These are phyloP conservation scores for Omphalotus guepiniiformis DNA, from an alignment of 768 basidiomycete species.

Conservation along the genomic window DNA sequence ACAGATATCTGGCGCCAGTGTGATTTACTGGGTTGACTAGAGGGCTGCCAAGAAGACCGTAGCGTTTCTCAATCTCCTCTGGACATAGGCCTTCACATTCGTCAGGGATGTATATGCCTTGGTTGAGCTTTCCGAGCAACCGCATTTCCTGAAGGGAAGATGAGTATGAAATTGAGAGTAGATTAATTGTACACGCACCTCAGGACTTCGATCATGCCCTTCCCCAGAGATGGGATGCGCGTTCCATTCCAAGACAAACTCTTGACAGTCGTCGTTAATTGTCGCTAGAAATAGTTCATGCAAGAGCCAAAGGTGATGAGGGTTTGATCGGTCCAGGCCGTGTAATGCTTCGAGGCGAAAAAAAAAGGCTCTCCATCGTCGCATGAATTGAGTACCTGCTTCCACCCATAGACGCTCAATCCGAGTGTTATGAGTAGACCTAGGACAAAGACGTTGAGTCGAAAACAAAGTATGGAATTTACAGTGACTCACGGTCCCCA, in stretches of 20 bases:
- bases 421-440: conserved; percentile 35
- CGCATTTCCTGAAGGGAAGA: conserved; percentile 6
- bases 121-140: conserved; percentile 1
- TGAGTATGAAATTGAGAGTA: conserved; percentile 16
- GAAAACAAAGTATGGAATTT: background rate
- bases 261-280: conserved; percentile 32
- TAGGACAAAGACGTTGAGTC: background rate
- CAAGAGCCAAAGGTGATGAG: conserved; percentile 39
- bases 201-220: conserved; percentile 20
- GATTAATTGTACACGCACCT: conserved; percentile 9
- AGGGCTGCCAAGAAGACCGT: background rate
- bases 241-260: conserved; percentile 37
- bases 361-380: conserved; percentile 41
- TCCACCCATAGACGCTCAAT: conserved; percentile 46
- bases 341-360: conserved; percentile 28
- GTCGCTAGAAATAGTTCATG: conserved; percentile 33
- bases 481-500: conserved; percentile 26
- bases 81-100: conserved; percentile 6
- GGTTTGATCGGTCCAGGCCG: conserved; percentile 24
- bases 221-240: conserved; percentile 28
- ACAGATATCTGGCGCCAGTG: background rate
- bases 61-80: background rate
- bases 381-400: conserved; percentile 33
- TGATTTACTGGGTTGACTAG: background rate
- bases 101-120: conserved; percentile 4